These are phyloP conservation scores for Chytriomyces sp. DNA, from an alignment of 192 early-diverging fungal genomes.

Conservation along the genomic window DNA sequence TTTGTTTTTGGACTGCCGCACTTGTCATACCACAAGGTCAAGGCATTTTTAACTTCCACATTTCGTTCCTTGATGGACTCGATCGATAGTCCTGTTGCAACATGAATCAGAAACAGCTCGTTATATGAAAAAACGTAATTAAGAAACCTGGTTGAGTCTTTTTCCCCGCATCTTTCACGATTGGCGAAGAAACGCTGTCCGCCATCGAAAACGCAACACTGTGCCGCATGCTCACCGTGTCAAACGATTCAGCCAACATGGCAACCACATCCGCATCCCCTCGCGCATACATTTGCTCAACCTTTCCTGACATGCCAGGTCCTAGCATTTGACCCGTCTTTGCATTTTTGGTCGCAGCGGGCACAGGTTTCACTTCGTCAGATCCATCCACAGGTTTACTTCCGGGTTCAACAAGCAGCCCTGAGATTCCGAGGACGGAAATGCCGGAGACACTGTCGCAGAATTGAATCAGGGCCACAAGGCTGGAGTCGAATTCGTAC, in stretches of 20 bases:
- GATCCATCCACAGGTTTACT: background rate
- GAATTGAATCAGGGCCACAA: conserved; percentile 41
- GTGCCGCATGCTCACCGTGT: conserved; percentile 32
- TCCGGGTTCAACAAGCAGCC: conserved; percentile 25
- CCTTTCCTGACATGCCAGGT: conserved; percentile 21
- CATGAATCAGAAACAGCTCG: background rate
- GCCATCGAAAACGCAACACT: conserved; percentile 10
- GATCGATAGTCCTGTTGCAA: background rate
- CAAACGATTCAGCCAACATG: conserved; percentile 35
- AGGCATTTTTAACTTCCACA: conserved; percentile 28
- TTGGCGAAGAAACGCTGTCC: conserved; percentile 19
- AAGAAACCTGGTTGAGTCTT: conserved; percentile 29
- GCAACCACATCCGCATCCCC: conserved; percentile 33
- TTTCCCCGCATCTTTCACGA: conserved; percentile 7
- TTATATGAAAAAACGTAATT: background rate
- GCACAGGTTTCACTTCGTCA: background rate
- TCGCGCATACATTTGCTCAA: conserved; percentile 35
- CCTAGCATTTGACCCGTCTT: background rate
- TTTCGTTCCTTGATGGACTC: conserved; percentile 32
- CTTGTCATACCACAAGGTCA: conserved; percentile 39
- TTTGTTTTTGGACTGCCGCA: conserved; percentile 25
- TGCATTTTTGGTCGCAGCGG: background rate
- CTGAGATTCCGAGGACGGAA: conserved; percentile 42
- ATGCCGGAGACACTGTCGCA: conserved; percentile 50
- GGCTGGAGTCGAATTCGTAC: conserved; percentile 43